Evolutionary conservation across 208 protist species (phyloP).

Genomic region (Crithidia bombi): DNA sequence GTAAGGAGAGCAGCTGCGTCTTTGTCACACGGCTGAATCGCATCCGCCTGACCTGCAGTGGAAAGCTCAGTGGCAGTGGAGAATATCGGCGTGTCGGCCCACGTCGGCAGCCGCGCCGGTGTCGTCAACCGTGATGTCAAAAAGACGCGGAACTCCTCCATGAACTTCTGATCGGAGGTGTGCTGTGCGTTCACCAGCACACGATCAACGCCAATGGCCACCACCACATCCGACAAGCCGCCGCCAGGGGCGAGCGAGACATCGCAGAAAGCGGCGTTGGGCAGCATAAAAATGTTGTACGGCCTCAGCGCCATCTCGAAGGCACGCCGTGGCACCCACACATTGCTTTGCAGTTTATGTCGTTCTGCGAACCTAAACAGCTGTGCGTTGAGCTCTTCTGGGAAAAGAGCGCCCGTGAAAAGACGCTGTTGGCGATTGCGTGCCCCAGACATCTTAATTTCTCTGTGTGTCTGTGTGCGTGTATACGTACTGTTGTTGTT

Average conservation of each 20-base stretch:
- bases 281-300: constrained; percentile 55
- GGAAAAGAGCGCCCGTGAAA: constrained; percentile 77
- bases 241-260: constrained; percentile 42
- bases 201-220: constrained; percentile 42
- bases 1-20: too few relatives aligned
- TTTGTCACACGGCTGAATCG: too few relatives aligned
- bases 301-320: constrained; percentile 41
- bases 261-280: constrained; percentile 70
- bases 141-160: constrained; percentile 63
- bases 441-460: not conserved
- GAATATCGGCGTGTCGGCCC: not conserved
- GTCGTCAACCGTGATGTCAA: constrained; percentile 27
- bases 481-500: not conserved
- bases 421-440: constrained; percentile 52
- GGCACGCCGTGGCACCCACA: constrained; percentile 71
- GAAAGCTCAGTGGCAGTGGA: not conserved
- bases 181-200: constrained; percentile 77
- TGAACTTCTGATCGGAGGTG: constrained; percentile 60
- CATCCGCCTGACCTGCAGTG: not conserved
- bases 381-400: constrained; percentile 62
- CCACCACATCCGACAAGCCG: constrained; percentile 17
- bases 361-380: constrained; percentile 59
- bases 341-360: constrained; percentile 58
- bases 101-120: not conserved
- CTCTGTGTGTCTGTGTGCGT: constrained; percentile 8